phyloP scores from a whole-genome alignment of 176 grass and related monocot species.

The Zea luxurians region DNA sequence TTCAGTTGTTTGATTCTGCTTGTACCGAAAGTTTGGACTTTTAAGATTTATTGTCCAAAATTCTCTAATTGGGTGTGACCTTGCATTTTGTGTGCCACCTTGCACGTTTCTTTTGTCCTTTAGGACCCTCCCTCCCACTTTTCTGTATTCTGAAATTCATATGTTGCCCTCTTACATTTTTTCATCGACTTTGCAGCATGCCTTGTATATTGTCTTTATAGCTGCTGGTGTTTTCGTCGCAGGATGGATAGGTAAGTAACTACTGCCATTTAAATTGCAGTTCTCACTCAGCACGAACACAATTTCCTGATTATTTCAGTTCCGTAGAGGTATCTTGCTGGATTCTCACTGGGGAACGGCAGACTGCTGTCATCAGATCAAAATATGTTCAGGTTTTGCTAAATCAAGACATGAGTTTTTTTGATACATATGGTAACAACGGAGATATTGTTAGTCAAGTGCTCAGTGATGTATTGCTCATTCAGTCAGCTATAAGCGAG shows the following conservation, averaged over 20 bases:
- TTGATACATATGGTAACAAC: conserved; percentile 99
- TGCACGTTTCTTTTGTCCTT: neutral
- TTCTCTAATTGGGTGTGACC: neutral
- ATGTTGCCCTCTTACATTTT: conserved; percentile 37
- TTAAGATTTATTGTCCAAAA: neutral
- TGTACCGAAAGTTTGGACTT: neutral
- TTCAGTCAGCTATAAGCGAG: conserved; percentile 98
- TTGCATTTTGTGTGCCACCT: neutral
- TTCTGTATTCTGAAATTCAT: conserved; percentile 1
- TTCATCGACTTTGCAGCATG: conserved; percentile 67
- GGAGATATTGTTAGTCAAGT: conserved; percentile 99
- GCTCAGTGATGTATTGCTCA: conserved; percentile 94
- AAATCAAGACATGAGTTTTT: conserved; percentile 99
- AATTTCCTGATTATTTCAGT: conserved; percentile 43
- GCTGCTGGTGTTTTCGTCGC: conserved; percentile 85
- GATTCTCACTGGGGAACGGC: conserved; percentile 97
- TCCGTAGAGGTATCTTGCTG: conserved; percentile 93
- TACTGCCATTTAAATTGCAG: conserved; percentile 18
- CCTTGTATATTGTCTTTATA: conserved; percentile 89
- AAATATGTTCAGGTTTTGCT: conserved; percentile 96
- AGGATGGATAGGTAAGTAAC: conserved; percentile 88
- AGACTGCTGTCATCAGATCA: conserved; percentile 98
- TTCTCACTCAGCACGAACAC: neutral
- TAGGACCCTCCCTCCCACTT: conserved; percentile 6
- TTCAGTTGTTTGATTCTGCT: conserved; percentile 15